Percentiles rank a stretch among this genome's conserved stretches.
Conservation (phyloP, 1,284 basidiomycete species). For the Porphyrellus sp. region DNA sequence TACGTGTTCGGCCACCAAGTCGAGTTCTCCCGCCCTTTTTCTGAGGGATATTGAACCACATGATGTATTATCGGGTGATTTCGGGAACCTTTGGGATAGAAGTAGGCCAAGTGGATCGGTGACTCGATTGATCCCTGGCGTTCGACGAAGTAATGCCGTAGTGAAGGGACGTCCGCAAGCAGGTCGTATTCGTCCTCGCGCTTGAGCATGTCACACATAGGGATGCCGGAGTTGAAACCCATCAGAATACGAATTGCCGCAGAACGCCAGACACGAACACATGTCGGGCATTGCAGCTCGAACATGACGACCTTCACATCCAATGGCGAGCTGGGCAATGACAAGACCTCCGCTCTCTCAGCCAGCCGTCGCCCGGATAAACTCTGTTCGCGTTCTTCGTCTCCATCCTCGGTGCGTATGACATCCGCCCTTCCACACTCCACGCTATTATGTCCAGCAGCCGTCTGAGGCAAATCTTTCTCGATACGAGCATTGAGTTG, state of each 20-base stretch:
- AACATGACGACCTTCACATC: neutral
- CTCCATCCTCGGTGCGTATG: neutral
- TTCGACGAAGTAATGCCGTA: neutral
- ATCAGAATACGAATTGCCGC: neutral
- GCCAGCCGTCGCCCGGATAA: neutral
- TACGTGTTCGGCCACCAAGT: too few relatives aligned
- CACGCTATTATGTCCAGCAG: neutral
- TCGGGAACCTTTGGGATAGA: neutral
- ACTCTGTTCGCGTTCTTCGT: neutral
- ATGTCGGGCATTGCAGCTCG: neutral
- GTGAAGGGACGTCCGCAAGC: neutral
- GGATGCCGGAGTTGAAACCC: too few relatives aligned
- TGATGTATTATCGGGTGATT: neutral
- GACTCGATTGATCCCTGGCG: neutral
- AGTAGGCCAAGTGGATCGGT: neutral
- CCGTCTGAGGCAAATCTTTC: neutral
- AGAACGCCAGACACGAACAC: neutral
- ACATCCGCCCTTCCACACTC: neutral
- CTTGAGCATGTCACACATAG: too few relatives aligned
- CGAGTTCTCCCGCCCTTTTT: too few relatives aligned
- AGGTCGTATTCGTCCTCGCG: neutral
- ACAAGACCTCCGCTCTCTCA: neutral
- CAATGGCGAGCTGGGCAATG: neutral
- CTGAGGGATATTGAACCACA: too few relatives aligned
- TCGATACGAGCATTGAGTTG: neutral